Evolutionary conservation across 192 early-diverging fungal genomes (phyloP), one percentile per base, ranked within the genome.

Genomic region (Coemansia nantahalensis): DNA sequence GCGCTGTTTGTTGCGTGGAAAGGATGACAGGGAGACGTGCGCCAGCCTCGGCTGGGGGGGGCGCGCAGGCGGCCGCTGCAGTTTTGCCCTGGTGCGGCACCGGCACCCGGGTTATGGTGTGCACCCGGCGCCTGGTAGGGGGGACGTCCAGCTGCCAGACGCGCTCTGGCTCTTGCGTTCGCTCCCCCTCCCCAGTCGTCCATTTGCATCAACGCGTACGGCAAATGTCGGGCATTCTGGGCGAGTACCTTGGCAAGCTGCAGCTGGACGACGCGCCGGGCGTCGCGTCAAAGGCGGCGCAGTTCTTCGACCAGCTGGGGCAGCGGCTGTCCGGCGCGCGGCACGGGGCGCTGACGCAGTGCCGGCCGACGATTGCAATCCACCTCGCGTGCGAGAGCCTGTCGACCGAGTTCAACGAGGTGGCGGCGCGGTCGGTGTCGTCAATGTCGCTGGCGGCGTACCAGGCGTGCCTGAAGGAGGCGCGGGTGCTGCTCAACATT

Each of bases 341-440:
- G 18, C 56, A 47, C 49, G 60, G 46, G 18, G 33, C 47, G 4
- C 45, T 66, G 26, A 41, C 51, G 22, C 58, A 66, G 2, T 60
- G 58, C 39, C 54, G 59, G 26, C 62, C 49, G 35, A 28, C 63
- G 17, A 49, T 70, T 7, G 57, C 66, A 13, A 69, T 77, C 33
- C 67, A 70, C 14, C 63, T 77, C 11, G 74, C 74, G 31, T 70
- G 74, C 43, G 74, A 77, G 15, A 32, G 21, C 19, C 51, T 77
- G 1, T 62, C 65, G 0, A 53, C 58, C 8, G 58, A 60, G 38
- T 77, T 77, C 39, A 77, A 70, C 51, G 60, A 77, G 45, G 51
- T 43, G 3, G 74, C 62, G 2, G 74, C 61, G n/a, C 65, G 53
- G 32, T 46, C 57, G 8, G 17, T 69, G 22, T 77, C 74, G 9